Percentiles rank a stretch among this genome's conserved stretches.
Conservation (phyloP, 148 eudicot genomes). For the Vaccinium darrowii region DNA sequence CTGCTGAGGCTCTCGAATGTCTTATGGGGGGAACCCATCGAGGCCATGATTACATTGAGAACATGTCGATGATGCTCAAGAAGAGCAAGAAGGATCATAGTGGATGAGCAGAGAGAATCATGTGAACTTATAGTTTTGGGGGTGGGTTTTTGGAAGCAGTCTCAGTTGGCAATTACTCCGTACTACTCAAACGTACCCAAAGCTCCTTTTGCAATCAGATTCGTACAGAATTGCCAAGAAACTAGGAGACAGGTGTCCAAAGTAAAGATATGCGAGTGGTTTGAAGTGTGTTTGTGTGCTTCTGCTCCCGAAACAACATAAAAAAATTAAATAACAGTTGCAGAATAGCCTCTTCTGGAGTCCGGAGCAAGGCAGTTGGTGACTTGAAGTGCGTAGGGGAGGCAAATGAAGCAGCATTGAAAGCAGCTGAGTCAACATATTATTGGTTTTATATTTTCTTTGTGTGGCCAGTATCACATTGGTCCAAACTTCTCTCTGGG, state of each 20-base stretch:
- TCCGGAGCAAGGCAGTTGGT: background rate
- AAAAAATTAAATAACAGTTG: background rate
- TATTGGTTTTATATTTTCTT: background rate
- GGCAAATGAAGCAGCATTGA: slow-evolving; percentile 4
- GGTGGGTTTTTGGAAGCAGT: background rate
- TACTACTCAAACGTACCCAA: background rate
- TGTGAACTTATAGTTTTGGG: background rate
- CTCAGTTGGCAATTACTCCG: background rate
- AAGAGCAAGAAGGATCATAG: slow-evolving; percentile 77
- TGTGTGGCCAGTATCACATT: background rate
- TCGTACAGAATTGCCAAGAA: background rate
- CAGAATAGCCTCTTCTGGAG: background rate
- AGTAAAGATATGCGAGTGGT: background rate
- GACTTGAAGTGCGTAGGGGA: background rate
- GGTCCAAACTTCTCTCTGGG: background rate
- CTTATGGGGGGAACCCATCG: slow-evolving; percentile 54
- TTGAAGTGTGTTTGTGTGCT: background rate
- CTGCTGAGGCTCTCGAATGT: slow-evolving; percentile 90
- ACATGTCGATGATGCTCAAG: slow-evolving; percentile 74
- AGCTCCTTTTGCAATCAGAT: background rate
- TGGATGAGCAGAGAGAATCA: slow-evolving; percentile 10
- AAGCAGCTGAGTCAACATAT: background rate
- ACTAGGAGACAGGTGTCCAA: background rate
- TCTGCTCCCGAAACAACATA: background rate
- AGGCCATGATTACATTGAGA: slow-evolving; percentile 55